Evolutionary conservation across 129 eudicot genomes (phyloP), one percentile per base, ranked within the genome.

Genomic region (Flaveria bidentis): DNA sequence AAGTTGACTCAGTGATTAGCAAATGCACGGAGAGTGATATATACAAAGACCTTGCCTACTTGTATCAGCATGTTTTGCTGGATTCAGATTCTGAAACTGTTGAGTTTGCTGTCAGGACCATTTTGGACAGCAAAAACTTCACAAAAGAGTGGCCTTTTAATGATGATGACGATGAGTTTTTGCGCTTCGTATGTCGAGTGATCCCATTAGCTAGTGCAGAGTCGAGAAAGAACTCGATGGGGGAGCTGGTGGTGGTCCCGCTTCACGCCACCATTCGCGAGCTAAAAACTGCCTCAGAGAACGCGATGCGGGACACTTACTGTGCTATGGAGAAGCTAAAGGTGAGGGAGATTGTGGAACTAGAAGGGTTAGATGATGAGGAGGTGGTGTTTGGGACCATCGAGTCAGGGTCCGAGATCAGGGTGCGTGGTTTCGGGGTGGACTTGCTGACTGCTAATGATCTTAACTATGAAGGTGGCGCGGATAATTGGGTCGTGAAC

Each of bases 111-210:
- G 93, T 79, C 39, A 76, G 82, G 33, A 85, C 83, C 2, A 61
- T 91, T 53, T 41, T 91, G 9, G 85, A 88, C 69, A 79, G 90
- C 71, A 91, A 94, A 61, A 83, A 87, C 58, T 88, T 90, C 60
- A 91, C 82, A 8, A 93, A 93, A 84, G 88, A 81, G 70, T 91
- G 97, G 96, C 90, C 91, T 11, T 87, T 94, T 22, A 71, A 75
- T 1, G 97, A 90, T 42, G 81, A 78, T n/a, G 86, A 80, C 13
- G 93, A 88, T 28, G 86, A 91, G 71, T 55, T 60, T 13, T 77
- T 94, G 26, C 84, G 96, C 33, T 93, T 86, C 64, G 67, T 87
- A 4, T 90, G 94, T 74, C 79, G 76, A 1, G 74, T 88, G 18
- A 45, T 83, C 3, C 87, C 84, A 5, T 76, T 75, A 30, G 76